Conservation (phyloP, 257 asterid species). For the Primulina tabacum region DNA sequence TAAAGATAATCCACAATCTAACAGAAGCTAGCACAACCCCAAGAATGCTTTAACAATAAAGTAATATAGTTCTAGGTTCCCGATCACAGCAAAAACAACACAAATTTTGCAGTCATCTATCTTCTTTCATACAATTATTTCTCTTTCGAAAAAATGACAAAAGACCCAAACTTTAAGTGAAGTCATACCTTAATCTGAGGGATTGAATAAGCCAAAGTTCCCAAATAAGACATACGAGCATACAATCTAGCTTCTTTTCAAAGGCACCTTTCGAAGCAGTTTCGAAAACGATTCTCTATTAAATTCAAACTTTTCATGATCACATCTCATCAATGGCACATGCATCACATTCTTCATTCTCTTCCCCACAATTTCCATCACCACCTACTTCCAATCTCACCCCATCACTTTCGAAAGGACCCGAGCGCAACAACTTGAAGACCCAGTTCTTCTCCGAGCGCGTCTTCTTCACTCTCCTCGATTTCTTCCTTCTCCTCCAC, state of each 20-base stretch:
- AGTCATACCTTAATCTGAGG: constrained; percentile 73
- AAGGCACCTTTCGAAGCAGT: constrained; percentile 68
- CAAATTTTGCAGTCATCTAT: not conserved
- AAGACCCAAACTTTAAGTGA: not conserved
- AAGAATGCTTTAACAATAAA: not conserved
- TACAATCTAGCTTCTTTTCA: constrained; percentile 77
- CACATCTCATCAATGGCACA: constrained; percentile 47
- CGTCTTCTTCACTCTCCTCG: constrained; percentile 28
- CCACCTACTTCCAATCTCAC: constrained; percentile 30
- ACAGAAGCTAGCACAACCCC: not conserved
- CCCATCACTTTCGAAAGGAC: constrained; percentile 48
- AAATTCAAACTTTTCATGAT: constrained; percentile 53
- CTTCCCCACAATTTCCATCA: constrained; percentile 26
- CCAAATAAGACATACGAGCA: constrained; percentile 77
- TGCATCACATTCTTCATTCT: constrained; percentile 43
- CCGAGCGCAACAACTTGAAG: constrained; percentile 59
- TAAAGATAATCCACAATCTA: not conserved
- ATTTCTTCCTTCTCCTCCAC: constrained; percentile 49
- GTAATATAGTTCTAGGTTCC: no score
- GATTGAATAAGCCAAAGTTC: constrained; percentile 78
- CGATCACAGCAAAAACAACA: not conserved
- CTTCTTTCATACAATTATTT: no score
- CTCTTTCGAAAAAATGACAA: no score
- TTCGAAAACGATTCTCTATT: constrained; percentile 72
- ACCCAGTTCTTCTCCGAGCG: constrained; percentile 59